Percentiles rank a stretch among this genome's conserved stretches.
Conservation (phyloP, 1,284 basidiomycete genomes). For the Sporisorium graminicola region DNA sequence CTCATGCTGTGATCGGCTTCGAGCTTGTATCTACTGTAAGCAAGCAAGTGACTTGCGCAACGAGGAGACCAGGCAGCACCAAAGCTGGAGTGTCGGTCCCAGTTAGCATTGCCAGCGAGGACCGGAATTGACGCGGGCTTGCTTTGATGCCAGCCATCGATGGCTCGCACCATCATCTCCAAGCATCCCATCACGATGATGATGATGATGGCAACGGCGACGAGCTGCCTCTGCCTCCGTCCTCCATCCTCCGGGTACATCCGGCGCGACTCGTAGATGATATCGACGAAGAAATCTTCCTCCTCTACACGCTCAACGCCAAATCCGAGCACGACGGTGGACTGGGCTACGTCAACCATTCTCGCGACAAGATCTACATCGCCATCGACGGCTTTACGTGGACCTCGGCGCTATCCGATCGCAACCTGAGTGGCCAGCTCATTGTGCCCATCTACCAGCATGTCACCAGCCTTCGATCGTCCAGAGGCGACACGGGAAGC, state of each 20-base stretch:
- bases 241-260: conserved; percentile 6
- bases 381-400: conserved; percentile 29
- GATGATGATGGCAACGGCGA: not conserved
- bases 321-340: conserved; percentile 44
- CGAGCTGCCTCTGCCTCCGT: conserved; percentile 19
- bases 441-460: conserved; percentile 43
- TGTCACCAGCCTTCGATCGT: conserved; percentile 57
- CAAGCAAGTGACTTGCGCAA: not conserved
- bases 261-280: conserved; percentile 37
- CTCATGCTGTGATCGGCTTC: not conserved
- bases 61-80: not conserved
- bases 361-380: conserved; percentile 40
- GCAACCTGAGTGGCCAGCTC: conserved; percentile 28
- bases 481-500: conserved; percentile 62
- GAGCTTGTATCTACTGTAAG: not conserved
- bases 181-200: not conserved
- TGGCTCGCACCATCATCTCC: conserved; percentile 1
- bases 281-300: conserved; percentile 58
- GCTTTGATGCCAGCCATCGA: conserved; percentile 8
- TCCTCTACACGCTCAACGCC: conserved; percentile 48
- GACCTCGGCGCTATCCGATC: conserved; percentile 16
- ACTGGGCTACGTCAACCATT: conserved; percentile 51
- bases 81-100: conserved; percentile 1
- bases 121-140: not conserved
- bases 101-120: not conserved